Base-by-base conservation (phyloP, 1,139 yeast genomes). In the Yamadazyma dendronema region DNA sequence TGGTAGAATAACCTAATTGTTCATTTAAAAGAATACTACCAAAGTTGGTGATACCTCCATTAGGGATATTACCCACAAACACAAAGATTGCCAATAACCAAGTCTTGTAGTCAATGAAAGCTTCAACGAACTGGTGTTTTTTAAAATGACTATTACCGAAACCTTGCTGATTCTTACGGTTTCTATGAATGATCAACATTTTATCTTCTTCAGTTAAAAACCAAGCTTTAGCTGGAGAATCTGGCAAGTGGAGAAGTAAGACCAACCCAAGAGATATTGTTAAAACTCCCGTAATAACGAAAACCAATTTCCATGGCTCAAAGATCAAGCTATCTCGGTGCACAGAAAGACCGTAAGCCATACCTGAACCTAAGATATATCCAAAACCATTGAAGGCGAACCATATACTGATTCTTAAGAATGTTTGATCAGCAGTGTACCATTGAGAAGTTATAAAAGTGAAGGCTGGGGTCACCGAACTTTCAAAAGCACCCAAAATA, bases 61-160 rank as follows among this genome's bases (percentile, higher is more conserved):
- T 65, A 11, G 68, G 67, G 28, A 65, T 59, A 40, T 61, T 52
- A 17, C 40, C 40, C 23, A 59, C 43, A 3, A 62, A 36, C 2
- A 62, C 59, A 41, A 49, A 58, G 11, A 54, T 31, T 28, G 52
- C 44, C 47, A 72, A 69, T 25, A 79, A 39, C 67, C 54, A 30
- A 14, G 32, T 30, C 17, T 30, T 30, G 12, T 30, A 30, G 21
- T 30, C 32, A 10, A 13, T 11, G 9, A 30, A 21, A 9, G 32
- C 17, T 13, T 30, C 32, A 14, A 30, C 21, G 26, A 27, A 62
- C 52, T 82, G 89, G 34, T 74, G 57, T 53, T 54, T 61, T 47
- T 81, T 81, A 57, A 77, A 69, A 30, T 65, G 62, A 40, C 64
- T 68, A 47, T 74, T 74, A 35, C 83, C 83, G 42, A 78, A 75